phyloP scores from a whole-genome alignment of 2,329 filamentous ascomycete genomes.

The Tricladium varicosporioides region DNA sequence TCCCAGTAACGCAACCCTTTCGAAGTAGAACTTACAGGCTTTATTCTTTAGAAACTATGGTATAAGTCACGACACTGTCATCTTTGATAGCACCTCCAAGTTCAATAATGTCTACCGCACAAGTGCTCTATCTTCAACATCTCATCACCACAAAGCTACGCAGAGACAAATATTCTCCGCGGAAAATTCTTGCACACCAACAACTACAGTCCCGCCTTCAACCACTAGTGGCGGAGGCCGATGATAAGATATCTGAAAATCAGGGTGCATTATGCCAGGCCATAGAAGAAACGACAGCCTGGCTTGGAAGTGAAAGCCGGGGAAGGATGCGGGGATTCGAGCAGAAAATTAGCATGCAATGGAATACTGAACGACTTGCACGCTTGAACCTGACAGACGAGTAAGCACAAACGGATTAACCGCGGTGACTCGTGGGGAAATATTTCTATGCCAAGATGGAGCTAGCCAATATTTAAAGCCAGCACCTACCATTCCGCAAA shows the following conservation, averaged over 20 bases:
- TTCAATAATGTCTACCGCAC: slow-evolving; percentile 1
- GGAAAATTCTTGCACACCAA: slow-evolving; percentile 3
- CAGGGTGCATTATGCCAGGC: neutral
- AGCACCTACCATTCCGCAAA: neutral
- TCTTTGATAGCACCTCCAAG: neutral
- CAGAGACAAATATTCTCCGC: neutral
- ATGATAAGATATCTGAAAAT: slow-evolving; percentile 3
- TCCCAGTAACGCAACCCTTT: neutral
- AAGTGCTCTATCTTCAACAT: slow-evolving; percentile 7
- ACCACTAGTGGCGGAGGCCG: neutral
- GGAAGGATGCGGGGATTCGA: neutral
- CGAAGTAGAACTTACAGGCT: neutral
- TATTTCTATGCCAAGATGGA: neutral
- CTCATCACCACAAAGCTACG: slow-evolving; percentile 2
- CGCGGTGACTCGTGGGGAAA: neutral
- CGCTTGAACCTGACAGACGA: neutral
- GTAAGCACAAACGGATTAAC: neutral
- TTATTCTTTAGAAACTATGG: neutral
- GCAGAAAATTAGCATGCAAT: slow-evolving; percentile 4
- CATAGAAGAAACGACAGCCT: neutral
- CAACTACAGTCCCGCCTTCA: neutral
- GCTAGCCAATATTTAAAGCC: neutral
- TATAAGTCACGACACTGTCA: neutral
- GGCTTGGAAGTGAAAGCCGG: neutral
- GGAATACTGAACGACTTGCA: neutral